A percentile compares a stretch with the other conserved stretches of the same genome.
phyloP scores from a whole-genome alignment of 371 early-diverging fungal genomes.

The Umbelopsis sp. region DNA sequence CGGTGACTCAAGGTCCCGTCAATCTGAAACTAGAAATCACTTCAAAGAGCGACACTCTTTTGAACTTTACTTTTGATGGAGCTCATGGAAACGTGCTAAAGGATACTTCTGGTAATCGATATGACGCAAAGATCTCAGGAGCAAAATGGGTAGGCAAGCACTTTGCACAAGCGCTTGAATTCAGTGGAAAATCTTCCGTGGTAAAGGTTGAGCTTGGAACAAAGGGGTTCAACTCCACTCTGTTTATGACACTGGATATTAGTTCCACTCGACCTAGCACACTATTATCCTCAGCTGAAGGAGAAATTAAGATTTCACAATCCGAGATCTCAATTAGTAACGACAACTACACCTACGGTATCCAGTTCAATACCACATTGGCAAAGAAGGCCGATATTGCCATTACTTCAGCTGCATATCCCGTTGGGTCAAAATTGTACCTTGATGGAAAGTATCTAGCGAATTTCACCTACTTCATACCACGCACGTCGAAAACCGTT shows the following conservation, averaged over 20 bases:
- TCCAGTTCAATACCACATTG: constrained; percentile 12
- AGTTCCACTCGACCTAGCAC: neutral
- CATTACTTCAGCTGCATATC: constrained; percentile 10
- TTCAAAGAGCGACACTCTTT: neutral
- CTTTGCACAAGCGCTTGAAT: neutral
- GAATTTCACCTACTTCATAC: constrained; percentile 12
- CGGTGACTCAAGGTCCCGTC: constrained; percentile 14
- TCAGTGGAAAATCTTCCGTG: neutral
- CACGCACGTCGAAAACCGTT: constrained; percentile 1
- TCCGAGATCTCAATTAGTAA: constrained; percentile 5
- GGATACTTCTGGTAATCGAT: neutral
- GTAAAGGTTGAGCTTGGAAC: constrained; percentile 2
- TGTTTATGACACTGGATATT: neutral
- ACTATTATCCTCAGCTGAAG: constrained; percentile 4
- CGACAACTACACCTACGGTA: constrained; percentile 16
- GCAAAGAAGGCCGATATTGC: neutral
- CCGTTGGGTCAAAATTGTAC: constrained; percentile 13
- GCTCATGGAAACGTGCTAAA: neutral
- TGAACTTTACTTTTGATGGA: neutral
- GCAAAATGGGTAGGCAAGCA: neutral
- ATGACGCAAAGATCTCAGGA: constrained; percentile 5
- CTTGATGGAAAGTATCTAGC: constrained; percentile 6
- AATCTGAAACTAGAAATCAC: constrained; percentile 16
- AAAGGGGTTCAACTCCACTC: constrained; percentile 13
- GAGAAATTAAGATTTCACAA: neutral